These are phyloP conservation scores for Nothophytophthora sp. DNA, from an alignment of 352 stramenopile genomes.

Conservation along the genomic window DNA sequence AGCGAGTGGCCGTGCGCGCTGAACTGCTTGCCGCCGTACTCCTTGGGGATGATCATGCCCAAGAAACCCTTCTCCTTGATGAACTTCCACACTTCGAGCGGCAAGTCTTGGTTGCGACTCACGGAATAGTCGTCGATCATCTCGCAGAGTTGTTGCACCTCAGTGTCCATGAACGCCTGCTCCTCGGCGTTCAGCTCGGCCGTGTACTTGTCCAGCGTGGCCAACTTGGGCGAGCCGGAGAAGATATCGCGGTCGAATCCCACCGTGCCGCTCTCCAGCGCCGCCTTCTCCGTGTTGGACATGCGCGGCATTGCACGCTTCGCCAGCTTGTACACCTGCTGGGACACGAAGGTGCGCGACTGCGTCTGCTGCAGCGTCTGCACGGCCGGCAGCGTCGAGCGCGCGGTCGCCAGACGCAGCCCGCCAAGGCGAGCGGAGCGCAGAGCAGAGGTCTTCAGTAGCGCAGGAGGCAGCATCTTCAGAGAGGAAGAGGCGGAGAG, in stretches of 20 bases:
- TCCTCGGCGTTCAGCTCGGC: constrained; percentile 93
- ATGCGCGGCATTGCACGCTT: constrained; percentile 97
- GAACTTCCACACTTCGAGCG: constrained; percentile 94
- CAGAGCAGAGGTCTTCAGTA: constrained; percentile 26
- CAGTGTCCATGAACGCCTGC: constrained; percentile 95
- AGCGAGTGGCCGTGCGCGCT: constrained; percentile 90
- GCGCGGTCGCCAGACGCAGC: constrained; percentile 22
- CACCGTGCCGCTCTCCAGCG: constrained; percentile 94
- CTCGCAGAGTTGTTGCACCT: constrained; percentile 95
- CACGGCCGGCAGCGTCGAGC: constrained; percentile 43
- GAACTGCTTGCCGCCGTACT: constrained; percentile 93
- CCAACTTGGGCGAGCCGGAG: constrained; percentile 90
- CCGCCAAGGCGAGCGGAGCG: constrained; percentile 21
- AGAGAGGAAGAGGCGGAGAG: too few species aligned
- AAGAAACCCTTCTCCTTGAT: constrained; percentile 97
- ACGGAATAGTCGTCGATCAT: constrained; percentile 97
- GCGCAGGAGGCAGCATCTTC: constrained; percentile 32
- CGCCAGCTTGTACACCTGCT: constrained; percentile 92
- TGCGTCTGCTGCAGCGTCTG: constrained; percentile 67
- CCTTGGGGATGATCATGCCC: constrained; percentile 98
- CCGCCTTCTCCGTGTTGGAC: constrained; percentile 95
- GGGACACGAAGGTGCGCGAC: constrained; percentile 81
- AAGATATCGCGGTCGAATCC: constrained; percentile 99
- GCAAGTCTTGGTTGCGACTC: constrained; percentile 91
- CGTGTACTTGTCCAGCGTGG: constrained; percentile 94